Evolutionary conservation across 1,284 basidiomycete genomes (phyloP).

Genomic region (Irpex rosettiformis): DNA sequence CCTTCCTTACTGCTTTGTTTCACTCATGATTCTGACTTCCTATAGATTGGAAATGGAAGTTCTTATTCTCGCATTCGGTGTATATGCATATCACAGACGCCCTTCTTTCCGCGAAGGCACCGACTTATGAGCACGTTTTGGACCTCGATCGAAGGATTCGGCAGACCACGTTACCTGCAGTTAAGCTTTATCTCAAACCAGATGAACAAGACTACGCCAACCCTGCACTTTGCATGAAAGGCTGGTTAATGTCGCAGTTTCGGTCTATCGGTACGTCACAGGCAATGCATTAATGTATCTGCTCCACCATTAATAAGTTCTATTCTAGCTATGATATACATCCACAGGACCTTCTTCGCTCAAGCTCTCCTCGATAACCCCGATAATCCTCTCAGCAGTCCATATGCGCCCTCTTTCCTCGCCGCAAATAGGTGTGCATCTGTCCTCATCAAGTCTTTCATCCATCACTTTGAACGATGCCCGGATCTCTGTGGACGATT

Average conservation of each 20-base stretch:
- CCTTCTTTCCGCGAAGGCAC: conserved; percentile 27
- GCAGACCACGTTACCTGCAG: conserved; percentile 26
- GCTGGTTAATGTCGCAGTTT: conserved; percentile 30
- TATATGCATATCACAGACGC: conserved; percentile 24
- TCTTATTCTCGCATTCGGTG: conserved; percentile 24
- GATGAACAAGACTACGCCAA: conserved; percentile 29
- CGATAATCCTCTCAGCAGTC: conserved; percentile 34
- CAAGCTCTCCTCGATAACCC: conserved; percentile 37
- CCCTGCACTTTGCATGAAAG: conserved; percentile 27
- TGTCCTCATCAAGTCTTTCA: conserved; percentile 32
- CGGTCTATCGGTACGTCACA: conserved; percentile 27
- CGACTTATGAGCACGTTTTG: conserved; percentile 27
- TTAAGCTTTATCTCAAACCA: conserved; percentile 26
- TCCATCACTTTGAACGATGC: conserved; percentile 26
- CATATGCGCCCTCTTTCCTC: conserved; percentile 38
- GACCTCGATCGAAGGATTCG: conserved; percentile 30
- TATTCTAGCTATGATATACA: conserved; percentile 13
- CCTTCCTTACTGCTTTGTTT: background rate
- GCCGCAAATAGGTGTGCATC: conserved; percentile 36
- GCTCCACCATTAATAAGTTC: background rate
- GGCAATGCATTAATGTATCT: background rate
- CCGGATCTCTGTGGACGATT: conserved; percentile 30
- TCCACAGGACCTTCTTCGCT: conserved; percentile 34
- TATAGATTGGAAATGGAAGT: conserved; percentile 28
- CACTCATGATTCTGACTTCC: background rate